Conservation (phyloP, 73 alveolate genomes). For the Loxodes magnus region DNA sequence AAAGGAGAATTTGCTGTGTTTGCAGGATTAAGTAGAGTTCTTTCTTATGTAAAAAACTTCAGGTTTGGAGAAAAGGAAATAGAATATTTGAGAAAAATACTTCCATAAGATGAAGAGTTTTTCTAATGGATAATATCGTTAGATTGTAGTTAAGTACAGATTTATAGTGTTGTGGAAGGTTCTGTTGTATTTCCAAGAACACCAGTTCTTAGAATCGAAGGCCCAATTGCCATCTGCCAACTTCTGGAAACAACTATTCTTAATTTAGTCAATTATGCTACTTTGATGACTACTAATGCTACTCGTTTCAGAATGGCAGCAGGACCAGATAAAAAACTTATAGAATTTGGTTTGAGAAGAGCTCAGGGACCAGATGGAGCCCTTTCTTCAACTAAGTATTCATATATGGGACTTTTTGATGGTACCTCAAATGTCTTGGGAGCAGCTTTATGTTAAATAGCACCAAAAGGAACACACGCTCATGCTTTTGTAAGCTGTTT, state of each 20-base stretch:
- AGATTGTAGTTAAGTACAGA: conserved; percentile 21
- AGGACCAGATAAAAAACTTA: conserved; percentile 39
- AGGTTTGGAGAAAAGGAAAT: conserved; percentile 48
- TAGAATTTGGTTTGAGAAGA: conserved; percentile 81
- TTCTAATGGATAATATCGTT: conserved; percentile 36
- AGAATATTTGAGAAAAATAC: conserved; percentile 21
- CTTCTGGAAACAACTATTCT: conserved; percentile 60
- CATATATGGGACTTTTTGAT: conserved; percentile 76
- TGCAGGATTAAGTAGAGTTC: conserved; percentile 68
- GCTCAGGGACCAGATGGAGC: conserved; percentile 95
- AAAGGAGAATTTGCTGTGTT: conserved; percentile 52
- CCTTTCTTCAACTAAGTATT: conserved; percentile 59
- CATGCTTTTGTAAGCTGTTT: conserved; percentile 67
- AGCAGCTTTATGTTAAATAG: conserved; percentile 24
- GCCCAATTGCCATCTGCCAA: conserved; percentile 50
- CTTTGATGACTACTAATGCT: conserved; percentile 75
- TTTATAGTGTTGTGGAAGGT: conserved; percentile 51
- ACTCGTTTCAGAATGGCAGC: conserved; percentile 59
- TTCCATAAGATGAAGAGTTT: conserved; percentile 50
- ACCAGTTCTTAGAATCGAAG: conserved; percentile 52
- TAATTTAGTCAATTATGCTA: conserved; percentile 63
- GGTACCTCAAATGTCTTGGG: conserved; percentile 69
- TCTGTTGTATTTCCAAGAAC: conserved; percentile 43
- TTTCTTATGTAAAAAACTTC: conserved; percentile 32
- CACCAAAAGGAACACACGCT: conserved; percentile 68